Conservation (phyloP, 1,139 yeast species). For the Sugiyamaella novakii region DNA sequence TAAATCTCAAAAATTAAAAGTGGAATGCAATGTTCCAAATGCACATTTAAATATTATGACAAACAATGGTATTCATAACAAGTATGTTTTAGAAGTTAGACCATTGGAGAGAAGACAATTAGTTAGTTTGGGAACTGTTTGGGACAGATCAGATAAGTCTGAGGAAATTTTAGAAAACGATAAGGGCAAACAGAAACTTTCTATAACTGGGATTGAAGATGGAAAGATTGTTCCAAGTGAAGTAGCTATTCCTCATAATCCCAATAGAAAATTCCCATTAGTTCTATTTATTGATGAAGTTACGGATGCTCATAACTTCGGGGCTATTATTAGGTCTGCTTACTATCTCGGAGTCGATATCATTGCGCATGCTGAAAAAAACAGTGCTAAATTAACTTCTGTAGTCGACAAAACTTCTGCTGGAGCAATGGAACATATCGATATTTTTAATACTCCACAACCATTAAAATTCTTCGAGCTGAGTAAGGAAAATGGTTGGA, state of each 20-base stretch:
- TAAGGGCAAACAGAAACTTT: not conserved
- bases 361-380: slow-evolving; percentile 66
- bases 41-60: slow-evolving; percentile 63
- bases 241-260: slow-evolving; percentile 16
- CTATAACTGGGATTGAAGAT: slow-evolving; percentile 42
- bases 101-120: slow-evolving; percentile 50
- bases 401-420: slow-evolving; percentile 79
- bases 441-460: slow-evolving; percentile 58
- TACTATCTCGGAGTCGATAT: slow-evolving; percentile 85
- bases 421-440: slow-evolving; percentile 82
- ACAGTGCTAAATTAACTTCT: slow-evolving; percentile 75
- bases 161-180: not conserved
- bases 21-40: slow-evolving; percentile 51
- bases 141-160: not conserved
- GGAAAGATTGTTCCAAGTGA: slow-evolving; percentile 40
- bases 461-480: slow-evolving; percentile 65
- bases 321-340: slow-evolving; percentile 82
- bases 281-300: slow-evolving; percentile 81
- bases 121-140: slow-evolving; percentile 37
- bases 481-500: slow-evolving; percentile 66
- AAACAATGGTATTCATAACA: slow-evolving; percentile 78
- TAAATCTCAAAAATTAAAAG: slow-evolving; percentile 48
- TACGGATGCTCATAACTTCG: slow-evolving; percentile 88
- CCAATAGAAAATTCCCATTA: slow-evolving; percentile 49
- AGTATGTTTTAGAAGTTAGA: slow-evolving; percentile 69